These are phyloP conservation scores for Daldinia loculata DNA, from an alignment of 495 filamentous ascomycete species.

Conservation along the genomic window DNA sequence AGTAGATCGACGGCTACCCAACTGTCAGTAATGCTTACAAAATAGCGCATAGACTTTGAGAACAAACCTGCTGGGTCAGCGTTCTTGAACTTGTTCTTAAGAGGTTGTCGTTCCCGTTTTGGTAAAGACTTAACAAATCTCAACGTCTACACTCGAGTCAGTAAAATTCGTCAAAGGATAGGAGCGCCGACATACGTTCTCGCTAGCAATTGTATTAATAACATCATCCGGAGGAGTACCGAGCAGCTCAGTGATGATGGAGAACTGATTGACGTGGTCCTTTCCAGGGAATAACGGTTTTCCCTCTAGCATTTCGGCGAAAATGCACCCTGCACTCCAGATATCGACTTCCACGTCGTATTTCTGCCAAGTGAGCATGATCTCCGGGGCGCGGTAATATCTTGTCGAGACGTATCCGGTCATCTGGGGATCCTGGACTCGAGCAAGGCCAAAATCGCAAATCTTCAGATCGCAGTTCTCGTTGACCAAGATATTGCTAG, in stretches of 20 bases:
- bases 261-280: constrained; percentile 99
- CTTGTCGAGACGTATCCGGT: constrained; percentile 98
- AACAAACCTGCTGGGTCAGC: constrained; percentile 88
- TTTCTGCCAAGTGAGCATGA: constrained; percentile 99
- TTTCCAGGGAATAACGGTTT: constrained; percentile 99
- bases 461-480: constrained; percentile 99
- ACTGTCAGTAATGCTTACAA: constrained; percentile 14
- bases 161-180: not conserved
- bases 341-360: constrained; percentile 99
- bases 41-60: not conserved
- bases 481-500: constrained; percentile 98
- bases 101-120: constrained; percentile 90
- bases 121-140: constrained; percentile 97
- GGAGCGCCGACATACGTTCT: constrained; percentile 75
- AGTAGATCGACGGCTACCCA: constrained; percentile 87
- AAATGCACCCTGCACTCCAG: constrained; percentile 99
- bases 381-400: constrained; percentile 98
- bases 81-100: constrained; percentile 94
- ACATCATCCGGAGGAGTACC: constrained; percentile 99
- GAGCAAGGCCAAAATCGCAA: constrained; percentile 96
- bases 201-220: constrained; percentile 96
- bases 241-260: constrained; percentile 97
- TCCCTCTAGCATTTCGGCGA: constrained; percentile 98
- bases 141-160: constrained; percentile 70
- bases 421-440: constrained; percentile 99